A percentile compares a stretch with the other conserved stretches of the same genome.
These are phyloP conservation scores for Entonaema liquescens DNA, from an alignment of 495 filamentous ascomycete species.

Conservation along the genomic window DNA sequence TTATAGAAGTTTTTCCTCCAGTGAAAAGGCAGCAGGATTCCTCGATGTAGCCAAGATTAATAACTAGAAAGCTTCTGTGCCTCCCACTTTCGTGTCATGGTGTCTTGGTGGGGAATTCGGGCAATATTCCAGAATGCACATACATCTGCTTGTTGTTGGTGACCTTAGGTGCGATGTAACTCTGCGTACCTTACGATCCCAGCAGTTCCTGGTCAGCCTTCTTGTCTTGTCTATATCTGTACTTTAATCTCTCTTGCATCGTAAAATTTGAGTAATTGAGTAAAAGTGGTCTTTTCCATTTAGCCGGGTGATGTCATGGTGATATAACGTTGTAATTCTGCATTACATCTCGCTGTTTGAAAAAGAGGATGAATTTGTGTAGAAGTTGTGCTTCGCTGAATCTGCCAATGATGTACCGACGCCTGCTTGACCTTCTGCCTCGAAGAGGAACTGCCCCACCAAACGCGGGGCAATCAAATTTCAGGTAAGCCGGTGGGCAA, in stretches of 20 bases:
- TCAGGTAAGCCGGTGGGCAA: constrained; percentile 18
- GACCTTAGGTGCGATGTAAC: constrained; percentile 25
- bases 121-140: constrained; percentile 31
- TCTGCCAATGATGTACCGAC: constrained; percentile 33
- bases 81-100: neutral
- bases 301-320: no score
- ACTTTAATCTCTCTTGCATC: neutral
- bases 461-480: constrained; percentile 35
- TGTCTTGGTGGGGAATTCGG: constrained; percentile 19
- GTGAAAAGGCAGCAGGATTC: constrained; percentile 13
- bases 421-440: constrained; percentile 6
- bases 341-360: neutral
- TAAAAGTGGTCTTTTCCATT: constrained; percentile 10
- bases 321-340: no score
- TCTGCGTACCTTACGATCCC: constrained; percentile 21
- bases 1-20: constrained; percentile 42
- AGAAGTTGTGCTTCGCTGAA: constrained; percentile 9
- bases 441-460: constrained; percentile 6
- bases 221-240: neutral
- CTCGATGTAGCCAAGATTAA: constrained; percentile 24
- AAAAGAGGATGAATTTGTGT: constrained; percentile 14
- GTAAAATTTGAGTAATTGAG: no score
- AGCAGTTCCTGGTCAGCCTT: neutral
- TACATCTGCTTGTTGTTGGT: constrained; percentile 14
- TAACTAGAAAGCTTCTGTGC: constrained; percentile 26